phyloP scores from a whole-genome alignment of 2,329 filamentous ascomycete species.

The Pyricularia grisea region DNA sequence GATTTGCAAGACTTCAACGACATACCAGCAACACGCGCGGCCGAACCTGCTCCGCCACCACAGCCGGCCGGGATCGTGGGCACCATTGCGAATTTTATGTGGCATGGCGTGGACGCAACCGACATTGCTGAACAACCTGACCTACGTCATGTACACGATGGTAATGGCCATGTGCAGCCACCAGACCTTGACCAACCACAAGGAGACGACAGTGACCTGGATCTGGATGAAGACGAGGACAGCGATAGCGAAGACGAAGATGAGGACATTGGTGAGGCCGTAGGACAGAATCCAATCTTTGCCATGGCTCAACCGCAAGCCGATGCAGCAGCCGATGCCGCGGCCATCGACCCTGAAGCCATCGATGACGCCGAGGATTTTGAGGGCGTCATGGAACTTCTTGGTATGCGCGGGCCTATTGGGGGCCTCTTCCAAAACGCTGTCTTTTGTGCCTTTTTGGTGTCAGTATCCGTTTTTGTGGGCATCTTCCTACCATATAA shows the following conservation, averaged over 20 bases:
- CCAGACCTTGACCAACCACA: neutral
- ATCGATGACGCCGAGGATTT: slow-evolving; percentile 87
- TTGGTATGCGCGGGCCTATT: slow-evolving; percentile 91
- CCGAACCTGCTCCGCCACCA: slow-evolving; percentile 8
- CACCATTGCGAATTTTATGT: slow-evolving; percentile 50
- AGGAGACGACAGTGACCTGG: neutral
- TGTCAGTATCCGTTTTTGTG: slow-evolving; percentile 74
- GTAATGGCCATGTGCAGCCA: neutral
- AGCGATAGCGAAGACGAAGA: slow-evolving; percentile 13
- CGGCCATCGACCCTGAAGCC: slow-evolving; percentile 63
- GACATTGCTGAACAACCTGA: neutral
- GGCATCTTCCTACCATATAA: slow-evolving; percentile 91
- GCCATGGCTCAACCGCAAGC: slow-evolving; percentile 23
- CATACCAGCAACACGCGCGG: neutral
- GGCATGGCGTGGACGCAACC: slow-evolving; percentile 40
- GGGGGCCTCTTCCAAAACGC: slow-evolving; percentile 88
- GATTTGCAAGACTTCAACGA: slow-evolving; percentile 7
- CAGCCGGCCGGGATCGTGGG: slow-evolving; percentile 28
- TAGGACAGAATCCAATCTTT: slow-evolving; percentile 8
- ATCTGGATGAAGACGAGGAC: slow-evolving; percentile 19
- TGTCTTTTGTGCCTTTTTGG: slow-evolving; percentile 84
- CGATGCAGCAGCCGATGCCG: slow-evolving; percentile 54
- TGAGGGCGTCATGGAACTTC: slow-evolving; percentile 89
- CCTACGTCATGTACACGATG: neutral
- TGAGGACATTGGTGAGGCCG: slow-evolving; percentile 6